Percentiles rank a stretch among this genome's conserved stretches.
phyloP scores from a whole-genome alignment of 1,284 basidiomycete genomes.

The Filobasidium uniguttulatum region DNA sequence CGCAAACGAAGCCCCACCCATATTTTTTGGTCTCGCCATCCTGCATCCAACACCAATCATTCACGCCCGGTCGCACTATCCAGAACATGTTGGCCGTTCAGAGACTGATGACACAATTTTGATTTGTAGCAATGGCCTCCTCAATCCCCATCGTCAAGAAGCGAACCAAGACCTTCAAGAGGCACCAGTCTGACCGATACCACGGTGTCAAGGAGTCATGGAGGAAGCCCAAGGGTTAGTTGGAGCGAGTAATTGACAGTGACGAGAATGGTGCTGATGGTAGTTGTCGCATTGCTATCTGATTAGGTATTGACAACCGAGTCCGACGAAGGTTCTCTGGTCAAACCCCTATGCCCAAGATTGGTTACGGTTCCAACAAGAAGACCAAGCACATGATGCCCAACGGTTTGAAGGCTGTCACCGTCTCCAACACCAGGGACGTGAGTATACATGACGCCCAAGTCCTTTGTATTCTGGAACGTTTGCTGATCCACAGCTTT shows the following conservation, averaged over 20 bases:
- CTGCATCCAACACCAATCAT: too few species aligned
- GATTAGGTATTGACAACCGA: constrained; percentile 74
- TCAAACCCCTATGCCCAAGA: constrained; percentile 85
- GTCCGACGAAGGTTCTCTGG: constrained; percentile 87
- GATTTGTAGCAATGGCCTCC: constrained; percentile 51
- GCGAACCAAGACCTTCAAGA: constrained; percentile 91
- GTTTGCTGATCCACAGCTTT: too few species aligned
- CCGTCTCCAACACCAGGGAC: constrained; percentile 81
- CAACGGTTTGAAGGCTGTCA: constrained; percentile 84
- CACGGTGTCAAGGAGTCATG: constrained; percentile 88
- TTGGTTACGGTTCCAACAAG: constrained; percentile 44
- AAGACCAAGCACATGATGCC: constrained; percentile 86
- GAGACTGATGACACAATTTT: neutral
- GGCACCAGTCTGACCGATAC: constrained; percentile 96
- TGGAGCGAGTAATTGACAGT: neutral
- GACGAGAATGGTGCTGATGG: neutral
- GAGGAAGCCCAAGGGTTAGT: constrained; percentile 72
- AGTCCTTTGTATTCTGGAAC: neutral
- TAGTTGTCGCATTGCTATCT: neutral
- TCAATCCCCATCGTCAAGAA: constrained; percentile 90
- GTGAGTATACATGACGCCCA: constrained; percentile 2
- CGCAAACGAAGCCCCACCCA: too few species aligned
- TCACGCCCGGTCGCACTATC: too few species aligned
- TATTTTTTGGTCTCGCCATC: too few species aligned
- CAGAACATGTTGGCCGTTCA: neutral